Conservation (phyloP, 148 eudicot genomes). For the Amaranthus cruentus region DNA sequence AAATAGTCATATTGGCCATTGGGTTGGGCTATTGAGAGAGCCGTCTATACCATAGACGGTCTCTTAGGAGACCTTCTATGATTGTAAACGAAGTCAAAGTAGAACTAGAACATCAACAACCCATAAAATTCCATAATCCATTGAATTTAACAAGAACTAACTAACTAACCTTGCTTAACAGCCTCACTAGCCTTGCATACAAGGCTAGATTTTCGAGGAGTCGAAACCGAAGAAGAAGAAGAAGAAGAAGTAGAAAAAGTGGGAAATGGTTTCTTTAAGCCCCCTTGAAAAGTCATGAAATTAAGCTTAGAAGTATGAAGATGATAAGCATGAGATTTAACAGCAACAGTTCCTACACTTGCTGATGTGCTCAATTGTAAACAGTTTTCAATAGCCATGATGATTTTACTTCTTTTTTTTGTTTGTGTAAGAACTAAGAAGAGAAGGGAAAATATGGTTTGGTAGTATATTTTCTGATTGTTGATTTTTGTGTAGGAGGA, state of each 20-base stretch:
- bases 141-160: too few species aligned
- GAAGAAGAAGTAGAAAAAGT: constrained; percentile 22
- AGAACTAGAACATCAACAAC: too few species aligned
- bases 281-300: constrained; percentile 27
- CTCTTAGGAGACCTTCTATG: too few species aligned
- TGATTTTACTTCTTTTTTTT: neutral
- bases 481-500: neutral
- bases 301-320: constrained; percentile 7
- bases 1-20: too few species aligned
- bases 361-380: constrained; percentile 30
- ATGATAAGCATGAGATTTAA: constrained; percentile 15
- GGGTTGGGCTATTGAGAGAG: too few species aligned
- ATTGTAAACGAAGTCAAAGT: too few species aligned
- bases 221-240: constrained; percentile 8
- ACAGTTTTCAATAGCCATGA: constrained; percentile 29
- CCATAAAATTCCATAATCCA: neutral
- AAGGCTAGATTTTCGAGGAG: constrained; percentile 28
- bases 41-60: too few species aligned
- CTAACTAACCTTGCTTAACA: constrained; percentile 36
- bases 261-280: constrained; percentile 17
- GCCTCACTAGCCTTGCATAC: constrained; percentile 55
- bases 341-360: constrained; percentile 23
- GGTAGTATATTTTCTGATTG: neutral
- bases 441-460: neutral
- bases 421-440: neutral